Percentiles rank a stretch among this genome's conserved stretches.
Evolutionary conservation across 2,329 filamentous ascomycete species (phyloP).

Genomic region (Aphanoascus verrucosus): DNA sequence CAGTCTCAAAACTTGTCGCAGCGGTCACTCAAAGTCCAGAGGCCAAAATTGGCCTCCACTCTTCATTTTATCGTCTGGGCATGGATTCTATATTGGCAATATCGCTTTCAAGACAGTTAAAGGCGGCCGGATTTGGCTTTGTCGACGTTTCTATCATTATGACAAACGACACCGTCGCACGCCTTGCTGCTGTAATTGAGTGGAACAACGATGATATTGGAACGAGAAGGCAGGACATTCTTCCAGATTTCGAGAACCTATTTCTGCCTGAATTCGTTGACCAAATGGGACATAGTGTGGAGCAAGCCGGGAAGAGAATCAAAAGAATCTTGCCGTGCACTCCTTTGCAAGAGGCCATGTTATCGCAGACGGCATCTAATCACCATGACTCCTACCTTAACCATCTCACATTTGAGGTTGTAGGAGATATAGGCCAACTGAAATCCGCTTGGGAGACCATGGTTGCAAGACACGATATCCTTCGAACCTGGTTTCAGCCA

Average conservation of each 20-base stretch:
- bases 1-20: slow-evolving; percentile 47
- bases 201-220: neutral
- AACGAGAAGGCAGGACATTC: neutral
- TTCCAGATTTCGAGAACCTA: slow-evolving; percentile 7
- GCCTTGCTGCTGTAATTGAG: slow-evolving; percentile 33
- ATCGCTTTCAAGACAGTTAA: slow-evolving; percentile 50
- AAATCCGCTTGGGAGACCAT: slow-evolving; percentile 52
- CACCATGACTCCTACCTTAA: slow-evolving; percentile 57
- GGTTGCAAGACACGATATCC: slow-evolving; percentile 57
- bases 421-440: slow-evolving; percentile 42
- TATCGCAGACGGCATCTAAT: slow-evolving; percentile 46
- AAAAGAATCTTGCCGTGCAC: slow-evolving; percentile 65
- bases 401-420: slow-evolving; percentile 54
- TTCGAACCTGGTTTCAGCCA: slow-evolving; percentile 63
- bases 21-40: slow-evolving; percentile 39
- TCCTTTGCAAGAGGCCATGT: slow-evolving; percentile 78
- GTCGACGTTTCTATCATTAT: slow-evolving; percentile 60
- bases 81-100: slow-evolving; percentile 79
- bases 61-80: slow-evolving; percentile 66
- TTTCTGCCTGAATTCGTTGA: slow-evolving; percentile 24
- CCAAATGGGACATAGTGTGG: slow-evolving; percentile 27
- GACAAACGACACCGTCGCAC: slow-evolving; percentile 55
- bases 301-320: slow-evolving; percentile 29
- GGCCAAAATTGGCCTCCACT: slow-evolving; percentile 48
- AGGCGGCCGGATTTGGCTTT: slow-evolving; percentile 35